Percentiles rank a stretch among this genome's conserved stretches.
Conservation (phyloP, 2,329 filamentous ascomycete species). For the Amphichorda felina region DNA sequence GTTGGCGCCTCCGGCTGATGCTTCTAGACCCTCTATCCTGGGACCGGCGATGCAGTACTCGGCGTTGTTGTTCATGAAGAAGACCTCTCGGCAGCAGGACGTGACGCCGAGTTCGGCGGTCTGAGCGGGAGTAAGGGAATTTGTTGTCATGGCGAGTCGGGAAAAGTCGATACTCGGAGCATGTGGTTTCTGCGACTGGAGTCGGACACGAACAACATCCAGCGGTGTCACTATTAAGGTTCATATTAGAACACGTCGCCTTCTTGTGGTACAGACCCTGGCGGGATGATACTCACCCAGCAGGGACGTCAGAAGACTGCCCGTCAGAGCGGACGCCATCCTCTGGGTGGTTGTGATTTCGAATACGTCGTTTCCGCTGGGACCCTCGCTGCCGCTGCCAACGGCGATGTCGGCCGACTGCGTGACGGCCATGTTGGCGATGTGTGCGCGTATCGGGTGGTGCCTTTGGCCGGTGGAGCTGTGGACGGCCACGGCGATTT, state of each 20-base stretch:
- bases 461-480: neutral
- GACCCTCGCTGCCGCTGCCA: constrained; percentile 3
- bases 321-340: constrained; percentile 88
- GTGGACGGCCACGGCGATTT: neutral
- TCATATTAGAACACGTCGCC: too few relatives aligned
- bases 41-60: constrained; percentile 69
- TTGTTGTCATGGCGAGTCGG: constrained; percentile 41
- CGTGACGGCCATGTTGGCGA: neutral
- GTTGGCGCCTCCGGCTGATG: constrained; percentile 27
- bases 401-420: constrained; percentile 2
- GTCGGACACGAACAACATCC: constrained; percentile 88
- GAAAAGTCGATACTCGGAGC: constrained; percentile 37
- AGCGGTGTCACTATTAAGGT: constrained; percentile 76
- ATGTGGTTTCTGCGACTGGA: constrained; percentile 63
- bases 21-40: constrained; percentile 32
- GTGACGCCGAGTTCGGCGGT: constrained; percentile 78
- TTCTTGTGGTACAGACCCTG: too few relatives aligned
- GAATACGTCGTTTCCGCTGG: constrained; percentile 23
- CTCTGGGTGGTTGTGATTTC: constrained; percentile 78
- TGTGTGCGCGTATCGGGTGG: neutral
- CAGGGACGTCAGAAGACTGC: constrained; percentile 80
- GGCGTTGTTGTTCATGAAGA: constrained; percentile 81
- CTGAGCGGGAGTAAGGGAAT: constrained; percentile 57
- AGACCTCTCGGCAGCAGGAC: constrained; percentile 91
- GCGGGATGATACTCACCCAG: constrained; percentile 55